Evolutionary conservation across 305 asterid genomes (phyloP).

Genomic region (Striga hermonthica): DNA sequence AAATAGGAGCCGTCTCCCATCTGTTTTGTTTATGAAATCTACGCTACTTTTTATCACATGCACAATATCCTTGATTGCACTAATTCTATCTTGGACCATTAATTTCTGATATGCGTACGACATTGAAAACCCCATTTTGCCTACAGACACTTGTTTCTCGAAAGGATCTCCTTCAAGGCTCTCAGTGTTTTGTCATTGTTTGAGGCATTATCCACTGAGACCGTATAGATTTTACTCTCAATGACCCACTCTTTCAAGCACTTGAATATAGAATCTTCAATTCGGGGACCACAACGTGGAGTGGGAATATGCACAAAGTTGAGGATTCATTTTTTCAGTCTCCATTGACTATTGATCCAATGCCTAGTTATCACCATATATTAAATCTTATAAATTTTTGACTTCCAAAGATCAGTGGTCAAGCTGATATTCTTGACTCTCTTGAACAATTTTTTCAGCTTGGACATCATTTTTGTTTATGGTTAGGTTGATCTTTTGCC

Average conservation of each 20-base stretch:
- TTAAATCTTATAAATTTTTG: too few species aligned
- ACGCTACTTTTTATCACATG: too few species aligned
- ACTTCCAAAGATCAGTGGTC: too few species aligned
- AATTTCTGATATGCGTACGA: slow-evolving; percentile 1
- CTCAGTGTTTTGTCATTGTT: neutral
- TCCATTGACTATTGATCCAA: too few species aligned
- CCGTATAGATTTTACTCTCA: neutral
- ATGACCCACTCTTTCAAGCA: neutral
- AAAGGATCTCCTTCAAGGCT: neutral
- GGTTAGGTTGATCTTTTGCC: too few species aligned
- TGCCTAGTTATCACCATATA: too few species aligned
- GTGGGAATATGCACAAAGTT: neutral
- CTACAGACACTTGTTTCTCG: neutral
- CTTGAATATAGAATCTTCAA: neutral
- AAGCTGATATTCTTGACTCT: too few species aligned
- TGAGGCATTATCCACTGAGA: neutral
- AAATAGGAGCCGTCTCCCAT: too few species aligned
- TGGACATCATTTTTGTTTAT: too few species aligned
- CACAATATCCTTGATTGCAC: neutral
- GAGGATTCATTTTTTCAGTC: neutral
- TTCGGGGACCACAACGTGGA: neutral
- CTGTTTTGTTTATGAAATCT: too few species aligned
- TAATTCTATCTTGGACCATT: neutral
- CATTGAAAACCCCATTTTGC: neutral
- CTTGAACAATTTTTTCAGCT: too few species aligned